A percentile compares a stretch with the other conserved stretches of the same genome.
These are phyloP conservation scores for Dalbergia cochinchinensis DNA, from an alignment of 306 rosid genomes.

Conservation along the genomic window DNA sequence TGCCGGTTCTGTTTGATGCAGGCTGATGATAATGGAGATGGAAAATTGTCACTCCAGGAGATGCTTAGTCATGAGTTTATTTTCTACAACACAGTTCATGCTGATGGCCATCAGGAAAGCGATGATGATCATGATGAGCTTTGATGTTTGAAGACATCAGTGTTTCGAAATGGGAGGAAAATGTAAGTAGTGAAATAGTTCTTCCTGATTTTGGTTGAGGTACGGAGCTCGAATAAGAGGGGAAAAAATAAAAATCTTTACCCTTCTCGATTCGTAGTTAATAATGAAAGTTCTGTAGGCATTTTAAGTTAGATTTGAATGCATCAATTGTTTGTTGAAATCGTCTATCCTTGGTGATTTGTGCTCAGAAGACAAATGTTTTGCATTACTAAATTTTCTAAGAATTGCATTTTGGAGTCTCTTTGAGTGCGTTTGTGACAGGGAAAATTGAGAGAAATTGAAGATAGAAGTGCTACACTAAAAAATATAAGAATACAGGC, in stretches of 20 bases:
- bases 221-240: not conserved
- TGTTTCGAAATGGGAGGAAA: not conserved
- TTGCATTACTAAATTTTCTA: not conserved
- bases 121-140: conserved; percentile 58
- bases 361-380: not conserved
- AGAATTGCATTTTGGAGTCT: not conserved
- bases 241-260: not conserved
- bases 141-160: conserved; percentile 15
- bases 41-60: conserved; percentile 63
- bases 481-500: too few species aligned
- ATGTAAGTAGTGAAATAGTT: conserved; percentile 9
- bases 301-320: not conserved
- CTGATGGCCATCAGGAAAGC: conserved; percentile 24
- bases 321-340: not conserved
- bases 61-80: conserved; percentile 69
- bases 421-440: not conserved
- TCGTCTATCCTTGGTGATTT: not conserved
- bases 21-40: conserved; percentile 81
- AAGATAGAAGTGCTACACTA: too few species aligned
- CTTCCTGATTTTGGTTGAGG: not conserved
- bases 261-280: not conserved
- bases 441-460: too few species aligned
- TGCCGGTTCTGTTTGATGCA: conserved; percentile 40
- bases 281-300: not conserved
- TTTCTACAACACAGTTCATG: conserved; percentile 60